A percentile compares a stretch with the other conserved stretches of the same genome.
Conservation (phyloP, 352 stramenopile species). For the Pelagophyceae sp. region DNA sequence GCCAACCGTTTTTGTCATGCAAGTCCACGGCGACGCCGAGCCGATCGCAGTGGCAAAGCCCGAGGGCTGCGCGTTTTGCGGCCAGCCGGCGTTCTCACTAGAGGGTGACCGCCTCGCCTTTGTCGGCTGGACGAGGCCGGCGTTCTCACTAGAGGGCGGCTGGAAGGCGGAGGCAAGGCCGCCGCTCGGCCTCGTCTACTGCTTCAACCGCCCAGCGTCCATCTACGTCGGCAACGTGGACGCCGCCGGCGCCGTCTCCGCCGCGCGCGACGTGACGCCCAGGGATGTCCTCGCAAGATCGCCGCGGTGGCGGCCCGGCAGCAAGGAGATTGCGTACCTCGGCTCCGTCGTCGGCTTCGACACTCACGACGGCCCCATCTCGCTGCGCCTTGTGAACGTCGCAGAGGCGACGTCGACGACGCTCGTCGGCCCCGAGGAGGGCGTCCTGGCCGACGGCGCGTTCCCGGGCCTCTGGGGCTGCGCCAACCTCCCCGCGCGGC, state of each 20-base stretch:
- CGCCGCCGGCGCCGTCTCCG: too few species aligned
- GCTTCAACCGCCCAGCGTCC: constrained; percentile 56
- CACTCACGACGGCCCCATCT: constrained; percentile 21
- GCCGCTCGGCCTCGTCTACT: constrained; percentile 72
- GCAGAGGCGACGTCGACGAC: neutral
- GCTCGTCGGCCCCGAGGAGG: too few species aligned
- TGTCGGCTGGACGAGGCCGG: constrained; percentile 36
- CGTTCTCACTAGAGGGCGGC: too few species aligned
- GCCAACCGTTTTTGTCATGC: constrained; percentile 55
- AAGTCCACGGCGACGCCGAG: constrained; percentile 52
- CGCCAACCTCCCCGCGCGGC: neutral
- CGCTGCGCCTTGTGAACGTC: neutral
- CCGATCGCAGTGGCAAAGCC: constrained; percentile 49
- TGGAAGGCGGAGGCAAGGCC: too few species aligned
- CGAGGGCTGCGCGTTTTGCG: constrained; percentile 46
- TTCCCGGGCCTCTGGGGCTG: constrained; percentile 23
- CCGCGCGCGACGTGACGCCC: neutral
- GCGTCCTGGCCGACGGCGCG: neutral
- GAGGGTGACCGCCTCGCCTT: neutral
- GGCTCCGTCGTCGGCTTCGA: constrained; percentile 14
- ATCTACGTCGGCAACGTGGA: neutral
- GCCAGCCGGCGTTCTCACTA: constrained; percentile 47
- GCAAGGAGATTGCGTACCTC: constrained; percentile 9
- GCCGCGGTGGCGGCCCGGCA: constrained; percentile 1
- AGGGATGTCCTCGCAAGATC: neutral